Percentiles rank a stretch among this genome's conserved stretches.
Conservation (phyloP, 495 filamentous ascomycete genomes). For the Neurospora hispaniola region DNA sequence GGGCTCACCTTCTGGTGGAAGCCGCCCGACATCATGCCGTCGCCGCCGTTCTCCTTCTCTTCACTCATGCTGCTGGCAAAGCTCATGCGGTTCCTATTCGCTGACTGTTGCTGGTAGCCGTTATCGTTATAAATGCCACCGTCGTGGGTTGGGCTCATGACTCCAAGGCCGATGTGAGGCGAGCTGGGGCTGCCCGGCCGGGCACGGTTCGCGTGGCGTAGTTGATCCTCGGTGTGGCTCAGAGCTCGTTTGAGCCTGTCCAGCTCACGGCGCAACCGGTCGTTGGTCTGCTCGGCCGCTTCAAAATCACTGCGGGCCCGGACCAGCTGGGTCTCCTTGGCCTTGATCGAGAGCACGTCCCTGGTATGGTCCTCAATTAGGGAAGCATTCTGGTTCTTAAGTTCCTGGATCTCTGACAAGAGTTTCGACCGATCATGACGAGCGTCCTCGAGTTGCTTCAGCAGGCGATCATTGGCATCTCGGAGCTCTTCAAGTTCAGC, state of each 20-base stretch:
- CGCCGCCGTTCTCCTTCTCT: slow-evolving; percentile 64
- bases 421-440: slow-evolving; percentile 64
- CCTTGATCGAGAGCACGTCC: slow-evolving; percentile 90
- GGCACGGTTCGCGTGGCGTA: slow-evolving; percentile 24
- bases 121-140: slow-evolving; percentile 47
- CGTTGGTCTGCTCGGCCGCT: slow-evolving; percentile 70
- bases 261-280: slow-evolving; percentile 77
- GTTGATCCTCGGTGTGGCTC: slow-evolving; percentile 33
- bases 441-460: slow-evolving; percentile 61
- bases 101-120: slow-evolving; percentile 21
- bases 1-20: slow-evolving; percentile 45
- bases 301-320: slow-evolving; percentile 84
- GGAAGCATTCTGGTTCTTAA: slow-evolving; percentile 91
- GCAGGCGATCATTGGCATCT: slow-evolving; percentile 65
- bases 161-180: slow-evolving; percentile 17
- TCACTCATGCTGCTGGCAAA: slow-evolving; percentile 66
- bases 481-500: slow-evolving; percentile 87
- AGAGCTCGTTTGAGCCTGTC: slow-evolving; percentile 80
- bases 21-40: slow-evolving; percentile 22
- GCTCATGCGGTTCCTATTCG: slow-evolving; percentile 45
- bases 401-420: slow-evolving; percentile 69
- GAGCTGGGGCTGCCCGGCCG: slow-evolving; percentile 33
- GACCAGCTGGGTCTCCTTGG: slow-evolving; percentile 95
- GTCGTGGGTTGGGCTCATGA: slow-evolving; percentile 35
- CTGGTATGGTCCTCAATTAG: slow-evolving; percentile 95